Evolutionary conservation across 768 basidiomycete genomes (phyloP).

Genomic region (Suillus occidentalis): DNA sequence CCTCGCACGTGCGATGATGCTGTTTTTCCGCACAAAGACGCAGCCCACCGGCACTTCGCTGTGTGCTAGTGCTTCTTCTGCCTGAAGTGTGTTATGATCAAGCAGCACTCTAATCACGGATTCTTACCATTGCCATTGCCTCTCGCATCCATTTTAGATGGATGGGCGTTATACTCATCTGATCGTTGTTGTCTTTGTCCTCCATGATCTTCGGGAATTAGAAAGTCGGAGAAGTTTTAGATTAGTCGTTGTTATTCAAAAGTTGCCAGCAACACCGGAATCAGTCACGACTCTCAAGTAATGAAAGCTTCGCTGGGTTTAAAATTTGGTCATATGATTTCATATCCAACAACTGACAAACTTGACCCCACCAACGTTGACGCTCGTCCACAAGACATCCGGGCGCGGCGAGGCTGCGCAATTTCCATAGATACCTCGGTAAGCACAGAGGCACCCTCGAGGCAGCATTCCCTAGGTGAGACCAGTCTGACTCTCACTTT

Average conservation of each 20-base stretch:
- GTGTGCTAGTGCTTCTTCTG: constrained; percentile 80
- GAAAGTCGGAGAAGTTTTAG: neutral
- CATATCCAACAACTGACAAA: neutral
- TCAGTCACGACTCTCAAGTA: neutral
- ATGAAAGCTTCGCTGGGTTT: neutral
- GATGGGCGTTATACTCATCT: constrained; percentile 15
- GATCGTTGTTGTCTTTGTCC: neutral
- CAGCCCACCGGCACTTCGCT: constrained; percentile 97
- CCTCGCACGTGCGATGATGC: constrained; percentile 79
- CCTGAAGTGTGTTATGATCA: constrained; percentile 37
- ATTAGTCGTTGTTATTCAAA: too few relatives aligned
- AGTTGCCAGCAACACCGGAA: neutral
- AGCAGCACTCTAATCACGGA: neutral
- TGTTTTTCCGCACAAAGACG: constrained; percentile 81
- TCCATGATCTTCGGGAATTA: neutral
- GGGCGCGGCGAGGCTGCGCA: neutral
- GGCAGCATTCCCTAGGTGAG: neutral
- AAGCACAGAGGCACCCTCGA: neutral
- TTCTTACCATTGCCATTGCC: constrained; percentile 77
- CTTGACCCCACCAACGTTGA: neutral
- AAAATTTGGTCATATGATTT: neutral
- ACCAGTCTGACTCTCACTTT: neutral
- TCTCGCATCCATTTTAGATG: constrained; percentile 76
- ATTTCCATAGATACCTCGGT: neutral
- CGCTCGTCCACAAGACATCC: neutral